Evolutionary conservation across 2,329 filamentous ascomycete genomes (phyloP).

Genomic region (Exophiala dermatitidis): DNA sequence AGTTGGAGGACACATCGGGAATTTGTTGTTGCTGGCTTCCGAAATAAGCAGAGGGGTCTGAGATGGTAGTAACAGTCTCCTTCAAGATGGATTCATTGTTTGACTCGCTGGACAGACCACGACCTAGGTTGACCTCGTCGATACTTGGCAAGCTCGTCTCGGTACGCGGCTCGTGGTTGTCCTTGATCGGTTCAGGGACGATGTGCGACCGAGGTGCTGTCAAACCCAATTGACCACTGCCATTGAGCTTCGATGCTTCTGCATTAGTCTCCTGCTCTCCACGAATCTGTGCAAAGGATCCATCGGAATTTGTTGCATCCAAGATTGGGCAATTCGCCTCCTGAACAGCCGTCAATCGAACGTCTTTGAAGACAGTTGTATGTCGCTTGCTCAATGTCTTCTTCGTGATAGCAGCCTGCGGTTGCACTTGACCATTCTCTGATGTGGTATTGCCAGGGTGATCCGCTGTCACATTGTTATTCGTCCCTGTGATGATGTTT

Average conservation of each 20-base stretch:
- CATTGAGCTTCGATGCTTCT: constrained; percentile 7
- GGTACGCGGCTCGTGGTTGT: constrained; percentile 11
- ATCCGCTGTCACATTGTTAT: constrained; percentile 15
- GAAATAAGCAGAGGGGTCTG: constrained; percentile 9
- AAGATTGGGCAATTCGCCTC: constrained; percentile 21
- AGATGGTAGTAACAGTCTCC: constrained; percentile 3
- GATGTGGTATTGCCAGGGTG: constrained; percentile 30
- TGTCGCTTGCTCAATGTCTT: constrained; percentile 48
- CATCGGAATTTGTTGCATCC: background rate
- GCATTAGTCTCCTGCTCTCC: constrained; percentile 2
- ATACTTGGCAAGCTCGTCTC: constrained; percentile 25
- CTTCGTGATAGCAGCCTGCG: constrained; percentile 35
- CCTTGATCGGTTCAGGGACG: constrained; percentile 26
- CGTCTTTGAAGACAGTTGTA: constrained; percentile 51
- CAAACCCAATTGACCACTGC: constrained; percentile 27
- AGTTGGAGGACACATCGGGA: background rate
- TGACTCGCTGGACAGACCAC: constrained; percentile 14
- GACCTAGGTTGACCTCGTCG: constrained; percentile 20
- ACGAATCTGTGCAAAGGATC: background rate
- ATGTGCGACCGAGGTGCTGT: constrained; percentile 9
- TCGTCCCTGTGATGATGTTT: constrained; percentile 32
- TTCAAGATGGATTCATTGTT: constrained; percentile 6
- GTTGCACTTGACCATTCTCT: constrained; percentile 17
- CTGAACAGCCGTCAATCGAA: constrained; percentile 30
- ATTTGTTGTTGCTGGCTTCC: constrained; percentile 2